phyloP scores from a whole-genome alignment of 192 early-diverging fungal genomes.

The Backusella westeae region DNA sequence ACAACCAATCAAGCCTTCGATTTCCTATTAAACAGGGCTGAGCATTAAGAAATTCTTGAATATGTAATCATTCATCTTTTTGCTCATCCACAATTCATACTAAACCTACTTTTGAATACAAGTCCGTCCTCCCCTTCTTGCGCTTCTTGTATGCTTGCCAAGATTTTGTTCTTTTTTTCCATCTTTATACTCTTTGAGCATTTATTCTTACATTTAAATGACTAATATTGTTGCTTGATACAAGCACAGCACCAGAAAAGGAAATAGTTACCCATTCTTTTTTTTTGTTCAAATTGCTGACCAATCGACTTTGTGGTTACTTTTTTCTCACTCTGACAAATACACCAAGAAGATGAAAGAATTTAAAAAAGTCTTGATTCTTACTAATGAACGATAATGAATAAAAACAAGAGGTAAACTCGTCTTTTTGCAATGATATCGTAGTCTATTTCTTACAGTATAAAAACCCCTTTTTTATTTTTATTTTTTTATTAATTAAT shows the following conservation, averaged over 20 bases:
- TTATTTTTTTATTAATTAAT: no score
- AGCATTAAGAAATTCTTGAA: neutral
- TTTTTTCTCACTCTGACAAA: neutral
- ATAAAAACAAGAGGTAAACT: no score
- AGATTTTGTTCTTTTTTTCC: neutral
- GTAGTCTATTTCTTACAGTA: no score
- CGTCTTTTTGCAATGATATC: no score
- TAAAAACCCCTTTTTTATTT: no score
- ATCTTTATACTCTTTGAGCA: no score
- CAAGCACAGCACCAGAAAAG: neutral
- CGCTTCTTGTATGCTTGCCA: neutral
- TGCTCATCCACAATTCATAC: neutral
- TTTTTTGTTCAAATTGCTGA: neutral
- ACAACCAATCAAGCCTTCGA: neutral
- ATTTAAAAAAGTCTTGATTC: no score
- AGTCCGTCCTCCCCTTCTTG: neutral
- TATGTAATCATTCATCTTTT: neutral
- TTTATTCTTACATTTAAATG: neutral
- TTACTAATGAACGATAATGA: no score
- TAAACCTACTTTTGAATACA: neutral
- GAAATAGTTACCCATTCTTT: neutral
- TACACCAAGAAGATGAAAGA: neutral
- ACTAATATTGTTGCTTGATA: neutral
- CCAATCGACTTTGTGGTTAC: neutral
- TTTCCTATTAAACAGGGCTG: neutral